phyloP scores from a whole-genome alignment of 768 basidiomycete species.

The Boletales sp. region DNA sequence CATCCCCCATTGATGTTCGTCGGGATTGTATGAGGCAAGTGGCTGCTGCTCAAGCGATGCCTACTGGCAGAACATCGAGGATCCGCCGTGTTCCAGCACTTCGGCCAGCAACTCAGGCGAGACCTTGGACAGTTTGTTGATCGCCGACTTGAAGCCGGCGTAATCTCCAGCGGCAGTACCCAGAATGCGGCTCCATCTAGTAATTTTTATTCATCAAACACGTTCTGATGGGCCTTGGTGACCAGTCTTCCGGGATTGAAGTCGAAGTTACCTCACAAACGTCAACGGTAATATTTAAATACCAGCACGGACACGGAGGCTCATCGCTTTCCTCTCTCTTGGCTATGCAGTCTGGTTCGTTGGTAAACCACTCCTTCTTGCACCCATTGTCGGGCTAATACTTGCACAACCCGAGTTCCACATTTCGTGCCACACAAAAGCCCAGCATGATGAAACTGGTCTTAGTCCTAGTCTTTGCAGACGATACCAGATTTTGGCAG shows the following conservation, averaged over 20 bases:
- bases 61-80: constrained; percentile 87
- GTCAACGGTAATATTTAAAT: constrained; percentile 62
- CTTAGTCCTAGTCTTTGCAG: constrained; percentile 91
- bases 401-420: constrained; percentile 84
- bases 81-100: constrained; percentile 99
- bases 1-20: constrained; percentile 95
- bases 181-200: constrained; percentile 49
- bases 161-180: constrained; percentile 65
- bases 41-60: too few species aligned
- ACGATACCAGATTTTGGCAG: constrained; percentile 93
- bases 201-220: neutral
- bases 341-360: constrained; percentile 97
- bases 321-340: constrained; percentile 8
- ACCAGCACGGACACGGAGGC: neutral
- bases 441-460: constrained; percentile 89
- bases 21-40: constrained; percentile 91
- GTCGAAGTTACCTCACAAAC: constrained; percentile 97
- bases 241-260: constrained; percentile 90
- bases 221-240: constrained; percentile 3
- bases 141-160: constrained; percentile 77
- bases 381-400: neutral
- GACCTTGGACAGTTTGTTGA: constrained; percentile 95
- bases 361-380: constrained; percentile 48
- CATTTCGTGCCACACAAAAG: constrained; percentile 89
- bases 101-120: constrained; percentile 93